phyloP scores from a whole-genome alignment of 192 early-diverging fungal species.

The Coemansia sp. region DNA sequence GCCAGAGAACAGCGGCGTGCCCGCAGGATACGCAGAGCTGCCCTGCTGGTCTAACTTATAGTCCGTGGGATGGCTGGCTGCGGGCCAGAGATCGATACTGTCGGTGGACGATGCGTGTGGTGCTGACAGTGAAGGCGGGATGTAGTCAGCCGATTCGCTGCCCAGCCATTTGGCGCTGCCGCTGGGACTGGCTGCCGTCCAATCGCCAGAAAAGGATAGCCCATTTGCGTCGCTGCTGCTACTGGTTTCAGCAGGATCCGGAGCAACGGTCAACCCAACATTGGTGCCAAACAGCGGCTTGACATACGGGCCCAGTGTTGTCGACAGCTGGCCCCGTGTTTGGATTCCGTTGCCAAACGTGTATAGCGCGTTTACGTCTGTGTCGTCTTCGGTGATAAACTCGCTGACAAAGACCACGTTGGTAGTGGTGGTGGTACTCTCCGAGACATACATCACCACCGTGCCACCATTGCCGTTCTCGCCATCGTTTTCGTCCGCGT shows the following conservation, averaged over 20 bases:
- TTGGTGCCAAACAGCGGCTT: constrained; percentile 38
- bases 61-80: not conserved
- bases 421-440: constrained; percentile 32
- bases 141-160: constrained; percentile 12
- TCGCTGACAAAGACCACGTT: constrained; percentile 31
- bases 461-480: constrained; percentile 3
- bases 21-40: constrained; percentile 22
- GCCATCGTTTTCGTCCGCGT: not conserved
- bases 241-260: constrained; percentile 5
- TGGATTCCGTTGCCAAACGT: constrained; percentile 36
- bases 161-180: constrained; percentile 12
- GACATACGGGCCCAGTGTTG: constrained; percentile 22
- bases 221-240: not conserved
- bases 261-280: constrained; percentile 33
- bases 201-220: constrained; percentile 23
- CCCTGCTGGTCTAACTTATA: not conserved
- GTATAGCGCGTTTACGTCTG: constrained; percentile 20
- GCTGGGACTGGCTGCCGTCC: not conserved
- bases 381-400: constrained; percentile 33
- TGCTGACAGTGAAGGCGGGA: constrained; percentile 16
- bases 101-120: constrained; percentile 6
- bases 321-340: constrained; percentile 25
- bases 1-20: constrained; percentile 27
- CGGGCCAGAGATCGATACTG: constrained; percentile 13
- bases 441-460: constrained; percentile 35